Base-by-base conservation (phyloP, 192 early-diverging fungal species). In the Rhizophagus sp. region DNA sequence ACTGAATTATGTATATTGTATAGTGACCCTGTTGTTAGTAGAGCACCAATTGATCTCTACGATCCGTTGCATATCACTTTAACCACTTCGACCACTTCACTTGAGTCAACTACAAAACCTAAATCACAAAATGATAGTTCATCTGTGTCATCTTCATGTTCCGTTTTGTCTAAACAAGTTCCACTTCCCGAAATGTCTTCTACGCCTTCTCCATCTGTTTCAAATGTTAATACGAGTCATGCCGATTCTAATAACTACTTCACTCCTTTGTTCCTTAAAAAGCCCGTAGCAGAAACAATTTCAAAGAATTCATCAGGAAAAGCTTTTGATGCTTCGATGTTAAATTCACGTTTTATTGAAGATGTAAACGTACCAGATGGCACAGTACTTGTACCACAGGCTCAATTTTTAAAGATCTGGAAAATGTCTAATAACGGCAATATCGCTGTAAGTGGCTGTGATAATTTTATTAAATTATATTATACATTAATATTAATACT, bases 391-490 rank as follows among this genome's bases (percentile, higher is more conserved):
- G 83, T 79, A 17, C 85, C 90, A 11, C 85, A 84, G 44, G 86
- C 88, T 34, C 84, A 80, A 67, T 92, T 94, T 80, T 81, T 89
- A 34, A 94, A 94, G 87, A 93, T 92, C 30, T 94, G 93, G 93
- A 90, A 88, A 64, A 85, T 93, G 73, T 84, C 80, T 41, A 94
- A 94, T 80, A 80, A 87, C 78, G 92, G 93, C 30, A 33, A 36
- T 47, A 9, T 78, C 50, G 12, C 66, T 25, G 63, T 65, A 65
- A 61, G 75, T 47, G 47, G 13, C 24, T 44, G 7, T 33, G 41
- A 22, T 39, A 12, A 39, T 69, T 15, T 39, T 7, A 39, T 63
- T 63, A 39, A 9, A 25, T 17, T 2, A 24, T 70, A 36, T 9
- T 70, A 30, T 30, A 30, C 27, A 30, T 7, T 8, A 44, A 19